phyloP scores from a whole-genome alignment of 108 stramenopile genomes.

The Asterionellopsis glacialis region DNA sequence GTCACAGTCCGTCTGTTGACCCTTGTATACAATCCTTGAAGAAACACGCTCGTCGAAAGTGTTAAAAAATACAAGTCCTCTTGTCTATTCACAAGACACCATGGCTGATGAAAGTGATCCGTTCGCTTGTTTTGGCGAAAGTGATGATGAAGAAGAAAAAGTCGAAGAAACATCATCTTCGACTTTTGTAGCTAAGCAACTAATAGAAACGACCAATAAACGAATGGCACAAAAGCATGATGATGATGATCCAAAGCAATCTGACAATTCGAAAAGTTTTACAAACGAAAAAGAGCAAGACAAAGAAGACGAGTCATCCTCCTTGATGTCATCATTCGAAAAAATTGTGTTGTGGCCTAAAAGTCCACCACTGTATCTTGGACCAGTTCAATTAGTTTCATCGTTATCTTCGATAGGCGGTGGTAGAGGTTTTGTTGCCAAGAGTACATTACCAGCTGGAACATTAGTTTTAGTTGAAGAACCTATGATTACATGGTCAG shows the following conservation, averaged over 20 bases:
- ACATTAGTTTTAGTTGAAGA: constrained; percentile 69
- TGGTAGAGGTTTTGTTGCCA: constrained; percentile 71
- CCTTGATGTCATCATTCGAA: neutral
- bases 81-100: no score
- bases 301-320: neutral
- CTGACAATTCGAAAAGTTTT: neutral
- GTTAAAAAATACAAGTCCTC: no score
- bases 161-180: constrained; percentile 1
- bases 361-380: constrained; percentile 51
- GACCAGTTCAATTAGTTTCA: constrained; percentile 31
- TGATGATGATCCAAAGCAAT: neutral
- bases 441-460: constrained; percentile 46
- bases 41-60: no score
- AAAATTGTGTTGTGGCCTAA: constrained; percentile 27
- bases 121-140: constrained; percentile 30
- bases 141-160: constrained; percentile 21
- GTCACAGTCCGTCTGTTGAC: no score
- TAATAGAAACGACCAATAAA: neutral
- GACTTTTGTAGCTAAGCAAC: neutral
- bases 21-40: no score
- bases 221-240: constrained; percentile 7
- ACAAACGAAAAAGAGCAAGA: neutral
- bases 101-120: constrained; percentile 16
- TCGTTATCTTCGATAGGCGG: constrained; percentile 38
- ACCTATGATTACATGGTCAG: constrained; percentile 55